phyloP scores from a whole-genome alignment of 805 yeast species.

The Pichia heedii region DNA sequence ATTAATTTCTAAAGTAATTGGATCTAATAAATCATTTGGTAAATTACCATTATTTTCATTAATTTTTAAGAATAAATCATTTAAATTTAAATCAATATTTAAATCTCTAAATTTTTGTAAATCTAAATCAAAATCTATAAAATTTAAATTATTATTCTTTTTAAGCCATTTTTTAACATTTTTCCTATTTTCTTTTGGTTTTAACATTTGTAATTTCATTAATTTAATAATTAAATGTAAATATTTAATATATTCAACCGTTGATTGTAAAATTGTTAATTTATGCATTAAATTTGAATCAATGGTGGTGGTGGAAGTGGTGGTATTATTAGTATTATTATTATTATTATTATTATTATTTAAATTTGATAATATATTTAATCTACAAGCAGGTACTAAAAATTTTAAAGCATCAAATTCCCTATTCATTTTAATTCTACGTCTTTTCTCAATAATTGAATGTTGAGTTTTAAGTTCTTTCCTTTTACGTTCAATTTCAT shows the following conservation, averaged over 20 bases:
- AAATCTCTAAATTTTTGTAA: slow-evolving; percentile 52
- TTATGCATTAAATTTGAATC: slow-evolving; percentile 53
- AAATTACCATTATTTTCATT: slow-evolving; percentile 24
- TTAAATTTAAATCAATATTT: slow-evolving; percentile 47
- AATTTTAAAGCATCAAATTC: slow-evolving; percentile 76
- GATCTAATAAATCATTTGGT: slow-evolving; percentile 18
- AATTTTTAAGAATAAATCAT: slow-evolving; percentile 25
- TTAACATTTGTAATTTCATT: slow-evolving; percentile 37
- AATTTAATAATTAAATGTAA: slow-evolving; percentile 50
- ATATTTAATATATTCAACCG: slow-evolving; percentile 71
- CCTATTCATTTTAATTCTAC: slow-evolving; percentile 70
- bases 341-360: slow-evolving; percentile 19
- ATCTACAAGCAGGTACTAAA: slow-evolving; percentile 71
- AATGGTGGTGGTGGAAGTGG: no score
- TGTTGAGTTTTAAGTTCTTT: slow-evolving; percentile 51
- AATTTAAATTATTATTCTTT: slow-evolving; percentile 34
- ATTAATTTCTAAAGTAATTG: slow-evolving; percentile 19
- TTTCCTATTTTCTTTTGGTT: slow-evolving; percentile 17
- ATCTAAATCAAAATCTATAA: slow-evolving; percentile 47
- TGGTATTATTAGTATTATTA: slow-evolving; percentile 22
- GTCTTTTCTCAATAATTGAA: slow-evolving; percentile 69
- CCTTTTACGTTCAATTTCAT: slow-evolving; percentile 32
- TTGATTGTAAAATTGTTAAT: slow-evolving; percentile 69
- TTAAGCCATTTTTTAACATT: slow-evolving; percentile 22
- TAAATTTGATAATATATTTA: slow-evolving; percentile 24